phyloP scores from a whole-genome alignment of 2,329 filamentous ascomycete genomes.

The Fusarium cicatricum region DNA sequence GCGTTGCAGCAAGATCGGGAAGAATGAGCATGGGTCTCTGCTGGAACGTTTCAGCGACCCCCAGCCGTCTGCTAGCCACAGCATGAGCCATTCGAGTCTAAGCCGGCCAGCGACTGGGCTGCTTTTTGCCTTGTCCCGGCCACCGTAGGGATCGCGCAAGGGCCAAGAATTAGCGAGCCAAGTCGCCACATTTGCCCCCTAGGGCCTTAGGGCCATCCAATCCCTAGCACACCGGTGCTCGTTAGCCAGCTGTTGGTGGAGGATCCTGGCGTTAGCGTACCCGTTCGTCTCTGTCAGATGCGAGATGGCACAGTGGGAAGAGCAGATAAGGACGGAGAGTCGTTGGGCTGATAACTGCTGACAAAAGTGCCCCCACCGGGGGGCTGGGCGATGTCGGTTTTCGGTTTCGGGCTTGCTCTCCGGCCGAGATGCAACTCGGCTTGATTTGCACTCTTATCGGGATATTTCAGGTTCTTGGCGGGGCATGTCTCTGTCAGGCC shows the following conservation, averaged over 20 bases:
- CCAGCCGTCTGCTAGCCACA: slow-evolving; percentile 31
- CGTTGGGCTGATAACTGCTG: slow-evolving; percentile 19
- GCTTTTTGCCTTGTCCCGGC: slow-evolving; percentile 13
- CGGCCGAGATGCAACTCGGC: slow-evolving; percentile 28
- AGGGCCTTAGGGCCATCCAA: slow-evolving; percentile 29
- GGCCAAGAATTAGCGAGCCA: slow-evolving; percentile 35
- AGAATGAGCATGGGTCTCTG: slow-evolving; percentile 40
- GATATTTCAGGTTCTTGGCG: slow-evolving; percentile 13
- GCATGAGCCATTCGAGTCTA: slow-evolving; percentile 31
- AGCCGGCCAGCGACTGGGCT: slow-evolving; percentile 29
- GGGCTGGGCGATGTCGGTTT: slow-evolving; percentile 17
- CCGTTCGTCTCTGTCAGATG: slow-evolving; percentile 45
- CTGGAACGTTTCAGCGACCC: slow-evolving; percentile 44
- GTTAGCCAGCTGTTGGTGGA: slow-evolving; percentile 34
- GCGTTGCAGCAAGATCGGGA: slow-evolving; percentile 33
- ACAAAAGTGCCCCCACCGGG: slow-evolving; percentile 34
- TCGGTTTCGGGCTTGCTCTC: slow-evolving; percentile 28
- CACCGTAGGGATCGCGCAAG: slow-evolving; percentile 31
- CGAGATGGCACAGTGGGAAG: slow-evolving; percentile 37
- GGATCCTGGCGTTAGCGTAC: slow-evolving; percentile 47
- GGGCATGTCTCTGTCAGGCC: slow-evolving; percentile 10
- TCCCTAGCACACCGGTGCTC: slow-evolving; percentile 39
- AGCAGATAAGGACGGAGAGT: slow-evolving; percentile 17
- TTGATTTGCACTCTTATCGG: slow-evolving; percentile 12
- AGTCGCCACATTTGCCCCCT: slow-evolving; percentile 39